A percentile compares a stretch with the other conserved stretches of the same genome.
phyloP scores from a whole-genome alignment of 1,139 yeast genomes.

The Lodderomyces jiufengensis region DNA sequence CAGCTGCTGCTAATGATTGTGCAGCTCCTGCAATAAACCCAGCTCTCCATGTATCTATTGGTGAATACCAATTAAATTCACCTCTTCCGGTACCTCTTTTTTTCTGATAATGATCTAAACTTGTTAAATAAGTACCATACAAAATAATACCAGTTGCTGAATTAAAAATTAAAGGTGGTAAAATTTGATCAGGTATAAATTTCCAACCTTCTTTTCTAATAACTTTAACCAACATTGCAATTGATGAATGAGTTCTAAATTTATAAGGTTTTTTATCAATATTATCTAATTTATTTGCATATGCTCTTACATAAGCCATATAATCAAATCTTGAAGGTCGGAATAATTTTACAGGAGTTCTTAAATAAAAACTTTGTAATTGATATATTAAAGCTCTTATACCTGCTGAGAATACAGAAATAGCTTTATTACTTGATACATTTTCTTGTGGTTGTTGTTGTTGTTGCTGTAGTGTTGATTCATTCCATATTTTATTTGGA shows the following conservation, averaged over 20 bases:
- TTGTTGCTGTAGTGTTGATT: too few relatives aligned
- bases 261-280: constrained; percentile 58
- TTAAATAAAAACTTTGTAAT: constrained; percentile 67
- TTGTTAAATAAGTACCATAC: constrained; percentile 72
- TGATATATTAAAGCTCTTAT: constrained; percentile 81
- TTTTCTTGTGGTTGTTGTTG: too few relatives aligned
- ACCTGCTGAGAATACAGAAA: constrained; percentile 66
- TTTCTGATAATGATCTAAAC: constrained; percentile 33
- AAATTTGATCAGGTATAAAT: constrained; percentile 75
- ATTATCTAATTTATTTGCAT: constrained; percentile 47
- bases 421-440: constrained; percentile 30
- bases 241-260: constrained; percentile 69
- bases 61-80: constrained; percentile 23
- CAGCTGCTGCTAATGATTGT: constrained; percentile 92
- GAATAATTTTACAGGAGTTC: constrained; percentile 83
- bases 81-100: constrained; percentile 8
- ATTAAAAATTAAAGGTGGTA: constrained; percentile 86
- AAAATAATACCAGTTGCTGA: constrained; percentile 82
- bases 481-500: too few relatives aligned
- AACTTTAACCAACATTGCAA: constrained; percentile 71
- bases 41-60: constrained; percentile 65
- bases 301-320: constrained; percentile 59
- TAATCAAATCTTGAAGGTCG: constrained; percentile 90
- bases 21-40: constrained; percentile 84
- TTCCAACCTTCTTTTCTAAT: constrained; percentile 79